Evolutionary conservation across 352 stramenopile species (phyloP).

Genomic region (Phytophthora constricta): DNA sequence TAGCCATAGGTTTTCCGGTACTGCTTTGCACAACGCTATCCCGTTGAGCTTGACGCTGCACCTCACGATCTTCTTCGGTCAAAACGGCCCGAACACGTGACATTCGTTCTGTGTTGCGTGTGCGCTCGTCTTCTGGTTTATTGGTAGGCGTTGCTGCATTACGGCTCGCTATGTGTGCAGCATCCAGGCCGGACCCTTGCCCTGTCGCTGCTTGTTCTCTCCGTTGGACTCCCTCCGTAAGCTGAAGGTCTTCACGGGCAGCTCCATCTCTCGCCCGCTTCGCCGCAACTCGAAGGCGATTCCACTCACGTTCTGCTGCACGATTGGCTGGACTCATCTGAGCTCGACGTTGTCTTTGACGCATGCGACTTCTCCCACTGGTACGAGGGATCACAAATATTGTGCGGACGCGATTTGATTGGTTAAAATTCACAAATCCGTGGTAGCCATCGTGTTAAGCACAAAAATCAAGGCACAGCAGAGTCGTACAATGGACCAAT

Average conservation of each 20-base stretch:
- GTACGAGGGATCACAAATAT: too few species aligned
- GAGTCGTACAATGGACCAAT: too few species aligned
- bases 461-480: too few species aligned
- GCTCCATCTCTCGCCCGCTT: background rate
- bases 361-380: too few species aligned
- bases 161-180: background rate
- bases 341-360: too few species aligned
- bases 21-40: background rate
- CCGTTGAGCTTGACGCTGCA: background rate
- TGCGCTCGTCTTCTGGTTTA: background rate
- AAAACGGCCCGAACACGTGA: background rate
- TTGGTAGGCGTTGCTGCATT: background rate
- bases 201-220: background rate
- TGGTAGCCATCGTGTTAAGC: too few species aligned
- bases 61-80: background rate
- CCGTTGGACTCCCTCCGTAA: background rate
- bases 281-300: background rate
- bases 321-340: too few species aligned
- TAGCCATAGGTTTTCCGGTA: background rate
- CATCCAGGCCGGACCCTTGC: too few species aligned
- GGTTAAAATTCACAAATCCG: too few species aligned
- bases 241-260: background rate
- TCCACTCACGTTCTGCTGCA: background rate
- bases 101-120: background rate
- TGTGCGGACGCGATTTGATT: too few species aligned